A percentile compares a stretch with the other conserved stretches of the same genome.
Conservation (phyloP, 371 early-diverging fungal species). For the Mortierella polycephala region DNA sequence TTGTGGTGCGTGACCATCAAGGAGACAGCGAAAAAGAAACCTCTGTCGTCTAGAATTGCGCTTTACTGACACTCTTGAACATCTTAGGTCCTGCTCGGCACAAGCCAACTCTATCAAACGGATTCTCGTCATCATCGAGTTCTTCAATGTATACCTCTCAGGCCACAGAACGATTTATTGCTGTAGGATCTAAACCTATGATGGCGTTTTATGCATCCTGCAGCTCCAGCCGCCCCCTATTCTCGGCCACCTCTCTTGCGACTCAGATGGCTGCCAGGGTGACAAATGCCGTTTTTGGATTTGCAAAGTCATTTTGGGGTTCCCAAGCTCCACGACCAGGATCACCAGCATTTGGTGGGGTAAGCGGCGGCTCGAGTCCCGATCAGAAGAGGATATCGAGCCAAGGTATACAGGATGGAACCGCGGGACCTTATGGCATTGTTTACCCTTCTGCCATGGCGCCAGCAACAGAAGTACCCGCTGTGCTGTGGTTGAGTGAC, state of each 20-base stretch:
- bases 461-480: slow-evolving; percentile 64
- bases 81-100: slow-evolving; percentile 48
- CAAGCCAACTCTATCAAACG: slow-evolving; percentile 37
- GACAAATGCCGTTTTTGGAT: slow-evolving; percentile 67
- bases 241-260: slow-evolving; percentile 70
- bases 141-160: slow-evolving; percentile 53
- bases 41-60: neutral
- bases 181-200: slow-evolving; percentile 70
- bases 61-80: neutral
- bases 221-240: slow-evolving; percentile 62
- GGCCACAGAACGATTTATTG: slow-evolving; percentile 69
- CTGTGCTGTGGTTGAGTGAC: slow-evolving; percentile 59
- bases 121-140: slow-evolving; percentile 40
- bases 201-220: slow-evolving; percentile 67
- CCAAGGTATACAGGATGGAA: slow-evolving; percentile 32
- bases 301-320: slow-evolving; percentile 73
- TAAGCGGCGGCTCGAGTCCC: slow-evolving; percentile 25
- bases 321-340: slow-evolving; percentile 34
- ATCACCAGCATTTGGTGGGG: slow-evolving; percentile 54
- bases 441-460: slow-evolving; percentile 59
- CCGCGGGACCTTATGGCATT: slow-evolving; percentile 39
- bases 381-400: slow-evolving; percentile 39
- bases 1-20: slow-evolving; percentile 53
- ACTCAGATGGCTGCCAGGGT: slow-evolving; percentile 67
- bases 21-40: neutral